These are phyloP conservation scores for Teunomyces funiuensis DNA, from an alignment of 805 yeast species.

Conservation along the genomic window DNA sequence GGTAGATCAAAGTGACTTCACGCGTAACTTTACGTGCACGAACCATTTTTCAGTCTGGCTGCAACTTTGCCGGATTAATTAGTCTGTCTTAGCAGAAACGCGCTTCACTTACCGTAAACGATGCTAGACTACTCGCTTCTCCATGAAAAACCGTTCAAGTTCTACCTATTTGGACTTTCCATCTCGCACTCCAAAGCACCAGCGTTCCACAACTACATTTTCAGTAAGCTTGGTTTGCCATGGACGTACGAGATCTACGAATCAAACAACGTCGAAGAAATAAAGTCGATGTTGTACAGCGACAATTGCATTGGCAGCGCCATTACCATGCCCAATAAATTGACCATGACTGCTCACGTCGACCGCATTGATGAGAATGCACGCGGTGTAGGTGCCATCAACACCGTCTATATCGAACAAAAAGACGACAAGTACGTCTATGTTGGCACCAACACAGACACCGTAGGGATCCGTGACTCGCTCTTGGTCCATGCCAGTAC, in stretches of 20 bases:
- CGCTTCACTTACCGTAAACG: background rate
- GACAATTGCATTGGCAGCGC: constrained; percentile 25
- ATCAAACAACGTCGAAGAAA: constrained; percentile 19
- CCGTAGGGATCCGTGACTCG: constrained; percentile 31
- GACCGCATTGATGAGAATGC: constrained; percentile 28
- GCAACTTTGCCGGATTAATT: too few species aligned
- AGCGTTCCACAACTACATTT: constrained; percentile 24
- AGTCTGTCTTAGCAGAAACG: too few species aligned
- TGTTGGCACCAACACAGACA: constrained; percentile 35
- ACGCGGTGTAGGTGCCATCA: constrained; percentile 33
- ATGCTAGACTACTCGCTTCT: background rate
- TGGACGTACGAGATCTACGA: constrained; percentile 26
- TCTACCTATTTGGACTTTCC: constrained; percentile 24
- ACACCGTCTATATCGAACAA: constrained; percentile 26
- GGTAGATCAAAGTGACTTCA: background rate
- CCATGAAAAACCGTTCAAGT: background rate
- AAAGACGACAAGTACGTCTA: constrained; percentile 12
- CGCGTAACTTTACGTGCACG: background rate
- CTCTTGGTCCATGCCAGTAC: constrained; percentile 17
- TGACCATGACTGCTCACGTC: constrained; percentile 24
- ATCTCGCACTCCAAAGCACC: constrained; percentile 29
- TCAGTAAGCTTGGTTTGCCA: constrained; percentile 19
- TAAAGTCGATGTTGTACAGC: constrained; percentile 13
- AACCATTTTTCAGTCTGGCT: background rate
- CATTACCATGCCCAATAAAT: constrained; percentile 34